Base-by-base conservation (phyloP, 176 grass and related monocot genomes). In the Bonia amplexicaulis region DNA sequence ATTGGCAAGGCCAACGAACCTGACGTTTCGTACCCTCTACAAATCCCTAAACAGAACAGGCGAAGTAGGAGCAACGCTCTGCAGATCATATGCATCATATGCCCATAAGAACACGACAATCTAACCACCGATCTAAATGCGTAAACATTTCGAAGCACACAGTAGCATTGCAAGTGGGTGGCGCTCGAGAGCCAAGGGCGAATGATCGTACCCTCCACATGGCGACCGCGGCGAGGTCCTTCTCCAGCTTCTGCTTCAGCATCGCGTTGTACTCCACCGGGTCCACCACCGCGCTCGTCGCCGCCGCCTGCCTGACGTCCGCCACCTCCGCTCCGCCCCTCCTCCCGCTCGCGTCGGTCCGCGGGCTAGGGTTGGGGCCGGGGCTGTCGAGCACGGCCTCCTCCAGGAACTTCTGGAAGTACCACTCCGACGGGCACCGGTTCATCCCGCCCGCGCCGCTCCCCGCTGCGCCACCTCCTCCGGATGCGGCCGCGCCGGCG, bases 241-340 rank as follows among this genome's bases (percentile, higher is more conserved):
- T 91, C 64, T 97, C 92, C 23, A 97, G 89, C 89, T 90, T 89
- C 84, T 97, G 92, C 90, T 94, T 97, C 65, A 97, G 89, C 83
- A 94, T 85, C 51, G 88, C 87, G 60, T 92, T 92, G 83, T 91
- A 93, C 84, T 93, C 89, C 66, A 89, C 81, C 0, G 95, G 90
- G 86, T 94, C 92, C 80, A 89, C 85, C 82, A 29, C 76, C 62
- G 68, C 31, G n/a, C 60, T 52, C 39, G 84, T 63, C 10, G 19
- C 5, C 3, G 76, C 17, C 40, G 40, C 4, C 40, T 41, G 40
- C 40, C 8, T 41, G 40, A 7, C 40, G 6, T 41, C 7, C 40
- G 40, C 40, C 40, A 7, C 40, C 40, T 7, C 40, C 40, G 6
- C 40, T 41, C 40, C 40, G 40, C 7, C 40, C 40, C 40, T 41